Evolutionary conservation across 345 rosid genomes (phyloP).

Genomic region (Bruguiera parviflora): DNA sequence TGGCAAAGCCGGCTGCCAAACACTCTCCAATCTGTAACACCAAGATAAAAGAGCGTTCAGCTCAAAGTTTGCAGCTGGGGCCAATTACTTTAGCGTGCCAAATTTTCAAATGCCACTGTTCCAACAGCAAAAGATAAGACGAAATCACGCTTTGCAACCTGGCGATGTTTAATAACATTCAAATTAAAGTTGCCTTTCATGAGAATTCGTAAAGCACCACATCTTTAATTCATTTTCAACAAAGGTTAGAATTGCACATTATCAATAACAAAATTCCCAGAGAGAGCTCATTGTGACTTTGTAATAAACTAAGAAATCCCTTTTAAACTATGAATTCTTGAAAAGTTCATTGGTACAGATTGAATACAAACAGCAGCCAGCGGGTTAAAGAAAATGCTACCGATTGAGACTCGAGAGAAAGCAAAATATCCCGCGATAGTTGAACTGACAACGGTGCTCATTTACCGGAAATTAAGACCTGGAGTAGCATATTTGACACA

Average conservation of each 20-base stretch:
- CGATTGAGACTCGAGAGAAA: not conserved
- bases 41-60: conserved; percentile 9
- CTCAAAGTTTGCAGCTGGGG: conserved; percentile 3
- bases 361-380: not conserved
- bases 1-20: too few species aligned
- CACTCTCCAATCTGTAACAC: not conserved
- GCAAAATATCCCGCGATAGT: not conserved
- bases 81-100: not conserved
- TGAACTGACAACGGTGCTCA: not conserved
- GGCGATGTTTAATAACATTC: not conserved
- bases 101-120: not conserved
- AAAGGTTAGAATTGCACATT: conserved; percentile 3
- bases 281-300: not conserved
- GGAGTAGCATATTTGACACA: conserved; percentile 16
- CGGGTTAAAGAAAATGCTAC: not conserved
- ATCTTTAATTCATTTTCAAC: conserved; percentile 7
- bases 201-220: conserved; percentile 11
- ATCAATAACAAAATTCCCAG: not conserved
- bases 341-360: not conserved
- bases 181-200: conserved; percentile 13
- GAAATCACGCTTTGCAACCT: conserved; percentile 23
- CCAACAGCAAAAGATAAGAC: conserved; percentile 12
- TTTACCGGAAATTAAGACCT: not conserved
- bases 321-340: not conserved
- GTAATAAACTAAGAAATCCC: not conserved